phyloP scores from a whole-genome alignment of 2,329 filamentous ascomycete species.

The Zymoseptoria ardabiliae region DNA sequence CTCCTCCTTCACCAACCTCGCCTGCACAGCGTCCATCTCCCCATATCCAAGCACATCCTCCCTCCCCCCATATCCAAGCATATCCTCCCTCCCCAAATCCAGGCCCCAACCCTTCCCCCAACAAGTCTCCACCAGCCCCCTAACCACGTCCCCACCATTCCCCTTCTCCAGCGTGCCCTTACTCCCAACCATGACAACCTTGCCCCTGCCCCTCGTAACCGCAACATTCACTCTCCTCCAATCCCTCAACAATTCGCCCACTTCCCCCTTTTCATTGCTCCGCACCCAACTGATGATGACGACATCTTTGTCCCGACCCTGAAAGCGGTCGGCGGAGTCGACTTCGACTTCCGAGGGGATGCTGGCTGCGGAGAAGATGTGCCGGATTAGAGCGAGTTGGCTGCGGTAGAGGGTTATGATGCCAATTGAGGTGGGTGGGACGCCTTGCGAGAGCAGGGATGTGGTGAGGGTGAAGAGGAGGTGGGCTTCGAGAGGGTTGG shows the following conservation, averaged over 20 bases:
- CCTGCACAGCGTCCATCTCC: conserved; percentile 1
- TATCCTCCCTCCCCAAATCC: not conserved
- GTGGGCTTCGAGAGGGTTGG: conserved; percentile 76
- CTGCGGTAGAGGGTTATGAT: conserved; percentile 96
- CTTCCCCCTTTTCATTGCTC: conserved; percentile 70
- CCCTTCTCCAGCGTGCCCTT: conserved; percentile 1
- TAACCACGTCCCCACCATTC: conserved; percentile 1
- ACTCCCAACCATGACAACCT: conserved; percentile 55
- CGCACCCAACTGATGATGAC: conserved; percentile 81
- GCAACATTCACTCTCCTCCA: conserved; percentile 94
- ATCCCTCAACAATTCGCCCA: conserved; percentile 88
- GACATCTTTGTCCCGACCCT: conserved; percentile 91
- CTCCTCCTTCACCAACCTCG: conserved; percentile 8
- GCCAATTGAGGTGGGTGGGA: conserved; percentile 70
- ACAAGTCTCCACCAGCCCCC: conserved; percentile 4
- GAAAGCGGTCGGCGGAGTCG: conserved; percentile 94
- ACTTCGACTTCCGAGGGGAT: conserved; percentile 64
- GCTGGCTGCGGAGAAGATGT: conserved; percentile 47
- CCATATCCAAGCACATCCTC: conserved; percentile 5
- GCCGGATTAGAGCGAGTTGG: conserved; percentile 75
- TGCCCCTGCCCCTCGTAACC: conserved; percentile 85
- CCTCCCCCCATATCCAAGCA: conserved; percentile 5
- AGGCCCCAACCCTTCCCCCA: not conserved
- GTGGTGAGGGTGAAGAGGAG: conserved; percentile 76
- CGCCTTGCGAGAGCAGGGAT: conserved; percentile 65